Conservation (phyloP, 208 protist species). For the Naegleria lovaniensis region DNA sequence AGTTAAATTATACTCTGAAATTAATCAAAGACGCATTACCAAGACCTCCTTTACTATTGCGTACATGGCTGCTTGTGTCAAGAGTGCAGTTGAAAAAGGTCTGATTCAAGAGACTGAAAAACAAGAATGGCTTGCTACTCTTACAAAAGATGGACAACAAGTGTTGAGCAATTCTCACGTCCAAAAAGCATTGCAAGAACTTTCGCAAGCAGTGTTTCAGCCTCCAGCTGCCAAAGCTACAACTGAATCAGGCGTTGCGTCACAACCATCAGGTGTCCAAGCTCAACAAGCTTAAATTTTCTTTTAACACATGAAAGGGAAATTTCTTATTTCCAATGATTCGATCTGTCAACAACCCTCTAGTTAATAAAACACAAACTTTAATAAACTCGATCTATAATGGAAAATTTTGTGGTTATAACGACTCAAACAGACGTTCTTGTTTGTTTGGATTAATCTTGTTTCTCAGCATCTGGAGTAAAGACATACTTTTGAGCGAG, state of each 20-base stretch:
- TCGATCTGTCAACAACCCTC: no score
- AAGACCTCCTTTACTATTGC: neutral
- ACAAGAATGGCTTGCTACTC: neutral
- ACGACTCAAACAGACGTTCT: no score
- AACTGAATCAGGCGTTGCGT: no score
- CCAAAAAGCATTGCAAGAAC: neutral
- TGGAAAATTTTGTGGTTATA: no score
- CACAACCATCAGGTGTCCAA: no score
- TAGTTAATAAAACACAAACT: no score
- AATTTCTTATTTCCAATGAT: no score
- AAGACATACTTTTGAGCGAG: neutral
- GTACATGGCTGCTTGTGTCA: neutral
- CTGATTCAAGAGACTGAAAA: neutral
- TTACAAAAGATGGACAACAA: neutral
- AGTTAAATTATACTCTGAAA: neutral
- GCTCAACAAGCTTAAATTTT: no score
- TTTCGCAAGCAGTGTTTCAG: neutral
- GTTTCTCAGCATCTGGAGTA: neutral
- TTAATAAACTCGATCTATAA: no score
- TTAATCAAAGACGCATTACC: neutral
- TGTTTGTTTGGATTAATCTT: neutral
- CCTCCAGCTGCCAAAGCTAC: no score
- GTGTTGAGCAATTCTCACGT: neutral
- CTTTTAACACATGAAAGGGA: no score
- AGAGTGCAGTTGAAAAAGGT: neutral